Base-by-base conservation (phyloP, 208 protist species). In the Crithidia mellificae region DNA sequence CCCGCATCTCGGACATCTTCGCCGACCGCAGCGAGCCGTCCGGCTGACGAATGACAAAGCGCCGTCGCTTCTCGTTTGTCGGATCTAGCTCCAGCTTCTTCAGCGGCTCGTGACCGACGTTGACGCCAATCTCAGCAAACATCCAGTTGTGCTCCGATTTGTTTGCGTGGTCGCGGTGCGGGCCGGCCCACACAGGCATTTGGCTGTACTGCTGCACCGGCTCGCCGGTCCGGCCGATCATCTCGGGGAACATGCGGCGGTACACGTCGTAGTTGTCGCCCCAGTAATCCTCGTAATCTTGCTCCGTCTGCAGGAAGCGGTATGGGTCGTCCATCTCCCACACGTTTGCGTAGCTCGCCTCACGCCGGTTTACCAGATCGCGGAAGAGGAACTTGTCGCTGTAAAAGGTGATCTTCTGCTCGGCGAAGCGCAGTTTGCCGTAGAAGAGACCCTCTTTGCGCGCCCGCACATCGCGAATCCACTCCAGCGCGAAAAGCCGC, bases 261-360 rank as follows among this genome's bases (percentile, higher is more conserved):
- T 96, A 97, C 32, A 96, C 84, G 54, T 97, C 94, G 78, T 97
- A 97, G 81, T 97, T 97, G 71, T 97, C 94, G 25, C 94, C 94
- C 90, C 91, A 97, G 78, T 96, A 97, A 66, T 96, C 91, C 72
- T 96, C 92, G 72, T 94, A 93, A 77, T 97, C 94, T 58, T 97
- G 79, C 65, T 97, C 91, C 11, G 94, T 97, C 66, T 97, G 90
- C 51, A 97, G 72, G 58, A 97, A 97, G 39, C 94, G 94, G 81
- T 97, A 97, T 22, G 94, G 94, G 78, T 97, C 94, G 72, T 97
- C 94, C 90, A 97, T 96, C 73, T 97, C 91, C 90, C 92, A 96
- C 38, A 97, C 92, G 69, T 97, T 95, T 6, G 90, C 92, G 70
- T 97, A 97, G 78, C 91, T 96, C 46, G 92, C 91, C 81, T 97